Evolutionary conservation across 2,329 filamentous ascomycete genomes (phyloP).

Genomic region (Acephala macrosclerotiorum): DNA sequence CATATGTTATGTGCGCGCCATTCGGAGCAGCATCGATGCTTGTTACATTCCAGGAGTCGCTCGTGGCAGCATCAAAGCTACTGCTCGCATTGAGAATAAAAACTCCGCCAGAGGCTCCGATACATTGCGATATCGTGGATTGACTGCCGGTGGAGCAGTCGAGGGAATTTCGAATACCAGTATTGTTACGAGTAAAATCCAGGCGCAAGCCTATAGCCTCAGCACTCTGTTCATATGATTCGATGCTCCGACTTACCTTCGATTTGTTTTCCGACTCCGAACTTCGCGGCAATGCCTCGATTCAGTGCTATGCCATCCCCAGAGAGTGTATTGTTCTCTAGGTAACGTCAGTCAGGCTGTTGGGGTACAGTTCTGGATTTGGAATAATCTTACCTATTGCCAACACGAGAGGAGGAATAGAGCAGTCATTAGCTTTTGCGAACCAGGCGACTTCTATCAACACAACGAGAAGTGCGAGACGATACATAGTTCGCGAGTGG

Average conservation of each 20-base stretch:
- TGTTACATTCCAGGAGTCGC: neutral
- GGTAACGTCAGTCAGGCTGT: neutral
- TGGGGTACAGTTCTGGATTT: too few relatives aligned
- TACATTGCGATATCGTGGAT: neutral
- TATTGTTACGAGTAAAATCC: neutral
- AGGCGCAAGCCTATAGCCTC: neutral
- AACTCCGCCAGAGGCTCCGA: neutral
- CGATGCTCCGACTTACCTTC: neutral
- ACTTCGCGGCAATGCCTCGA: neutral
- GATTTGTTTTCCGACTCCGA: neutral
- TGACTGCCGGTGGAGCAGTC: neutral
- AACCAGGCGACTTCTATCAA: too few relatives aligned
- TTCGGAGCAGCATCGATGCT: neutral
- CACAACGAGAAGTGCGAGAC: too few relatives aligned
- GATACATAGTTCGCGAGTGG: too few relatives aligned
- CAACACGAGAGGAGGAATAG: neutral
- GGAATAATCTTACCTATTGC: neutral
- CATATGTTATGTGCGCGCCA: neutral
- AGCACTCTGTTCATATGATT: neutral
- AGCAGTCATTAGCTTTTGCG: neutral
- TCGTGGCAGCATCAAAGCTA: neutral
- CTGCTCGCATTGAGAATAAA: neutral
- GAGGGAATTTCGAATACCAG: neutral
- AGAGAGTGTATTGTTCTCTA: conserved; percentile 2
- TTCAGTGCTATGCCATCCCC: conserved; percentile 4